phyloP scores from a whole-genome alignment of 2,329 filamentous ascomycete species.

The Sporothrix inflata region DNA sequence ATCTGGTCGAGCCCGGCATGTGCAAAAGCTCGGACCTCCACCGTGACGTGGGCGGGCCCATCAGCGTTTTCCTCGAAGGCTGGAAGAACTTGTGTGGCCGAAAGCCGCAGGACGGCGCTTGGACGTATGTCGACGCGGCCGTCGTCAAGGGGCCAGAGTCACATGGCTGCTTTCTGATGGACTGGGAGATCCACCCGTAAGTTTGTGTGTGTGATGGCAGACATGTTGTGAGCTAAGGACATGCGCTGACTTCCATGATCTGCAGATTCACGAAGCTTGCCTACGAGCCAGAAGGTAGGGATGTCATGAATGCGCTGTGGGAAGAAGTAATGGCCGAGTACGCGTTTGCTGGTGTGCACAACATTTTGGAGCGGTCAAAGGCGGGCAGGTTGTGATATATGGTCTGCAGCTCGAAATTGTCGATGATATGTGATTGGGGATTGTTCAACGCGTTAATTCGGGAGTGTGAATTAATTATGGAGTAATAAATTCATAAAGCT shows the following conservation, averaged over 20 bases:
- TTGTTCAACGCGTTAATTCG: not conserved
- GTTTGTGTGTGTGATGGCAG: not conserved
- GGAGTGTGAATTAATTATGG: too few species aligned
- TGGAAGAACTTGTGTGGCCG: constrained; percentile 40
- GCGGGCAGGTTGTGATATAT: not conserved
- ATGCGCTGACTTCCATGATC: not conserved
- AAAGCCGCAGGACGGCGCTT: constrained; percentile 45
- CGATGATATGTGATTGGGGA: not conserved
- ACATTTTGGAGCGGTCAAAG: constrained; percentile 18
- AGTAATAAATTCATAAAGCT: too few species aligned
- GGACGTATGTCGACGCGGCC: constrained; percentile 52
- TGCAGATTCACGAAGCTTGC: constrained; percentile 24
- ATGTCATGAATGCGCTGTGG: constrained; percentile 20
- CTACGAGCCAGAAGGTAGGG: constrained; percentile 25
- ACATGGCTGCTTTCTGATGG: constrained; percentile 52
- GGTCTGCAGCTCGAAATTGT: not conserved
- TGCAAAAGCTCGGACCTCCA: constrained; percentile 39
- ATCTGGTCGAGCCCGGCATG: constrained; percentile 23
- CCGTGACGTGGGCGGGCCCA: constrained; percentile 39
- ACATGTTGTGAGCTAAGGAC: not conserved
- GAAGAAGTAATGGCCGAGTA: constrained; percentile 28
- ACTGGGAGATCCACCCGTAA: constrained; percentile 25
- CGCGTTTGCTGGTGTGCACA: constrained; percentile 8
- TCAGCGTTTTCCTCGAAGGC: constrained; percentile 32
- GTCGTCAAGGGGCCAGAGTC: constrained; percentile 52